Evolutionary conservation across 805 yeast genomes (phyloP), one percentile per base, ranked within the genome.

Genomic region (Blastobotrys terrestris): DNA sequence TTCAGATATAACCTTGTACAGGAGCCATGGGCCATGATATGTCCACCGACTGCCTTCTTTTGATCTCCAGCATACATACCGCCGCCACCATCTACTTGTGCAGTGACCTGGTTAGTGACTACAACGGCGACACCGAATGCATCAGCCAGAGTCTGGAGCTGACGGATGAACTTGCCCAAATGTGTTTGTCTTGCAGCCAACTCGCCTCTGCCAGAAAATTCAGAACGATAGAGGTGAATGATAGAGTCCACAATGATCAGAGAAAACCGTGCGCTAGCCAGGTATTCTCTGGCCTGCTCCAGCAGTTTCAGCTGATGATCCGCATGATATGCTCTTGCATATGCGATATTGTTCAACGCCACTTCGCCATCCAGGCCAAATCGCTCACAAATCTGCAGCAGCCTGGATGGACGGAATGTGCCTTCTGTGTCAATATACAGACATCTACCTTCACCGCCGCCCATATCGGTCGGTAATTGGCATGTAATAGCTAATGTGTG

Each of bases 391-490:
- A 94, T 90, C 0, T 96, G 84, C 6, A 87, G 86, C 60, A 94
- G 75, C 62, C 99, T 79, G 44, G 84, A 85, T 0, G 98, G 97
- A 66, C 99, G 78, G 68, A 94, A 94, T 1, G 99, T 94, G 16
- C 97, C 97, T 67, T 92, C 99, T 0, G 98, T 92, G 65, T 94
- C 99, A 55, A 94, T 91, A 66, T 87, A 94, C 52, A 94, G 74
- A 68, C 97, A 92, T 70, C 94, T 90, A 35, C 99, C 99, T 72
- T 94, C 99, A 49, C 97, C 99, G 55, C 99, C 99, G 42, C 97
- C 97, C 85, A 87, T 85, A 65, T 91, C 97, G 49, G 92, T 80
- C 3, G 98, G 98, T 52, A 94, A 74, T 69, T 92, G 99, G 68
- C 98, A 92, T 1, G 97, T 92, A 4, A 94, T 96, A 0, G 98